Evolutionary conservation across 352 stramenopile species (phyloP).

Genomic region (Phytopythium aichiense): DNA sequence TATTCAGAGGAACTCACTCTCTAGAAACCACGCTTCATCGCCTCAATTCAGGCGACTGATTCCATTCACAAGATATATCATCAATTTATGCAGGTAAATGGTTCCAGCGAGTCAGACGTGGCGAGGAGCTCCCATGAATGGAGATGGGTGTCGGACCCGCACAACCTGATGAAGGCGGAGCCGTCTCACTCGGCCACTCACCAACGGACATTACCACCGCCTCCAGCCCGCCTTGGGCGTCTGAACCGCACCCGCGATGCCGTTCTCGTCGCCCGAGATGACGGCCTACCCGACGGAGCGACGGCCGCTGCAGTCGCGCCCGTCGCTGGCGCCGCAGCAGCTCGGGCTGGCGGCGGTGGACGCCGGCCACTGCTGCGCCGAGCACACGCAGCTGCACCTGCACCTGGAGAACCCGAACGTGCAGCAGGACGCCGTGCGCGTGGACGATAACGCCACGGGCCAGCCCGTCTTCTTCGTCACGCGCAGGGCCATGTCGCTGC

Average conservation of each 20-base stretch:
- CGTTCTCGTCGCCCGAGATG: background rate
- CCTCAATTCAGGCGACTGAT: too few species aligned
- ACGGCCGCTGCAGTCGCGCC: constrained; percentile 12
- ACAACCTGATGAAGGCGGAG: too few species aligned
- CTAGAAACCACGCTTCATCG: too few species aligned
- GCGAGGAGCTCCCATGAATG: too few species aligned
- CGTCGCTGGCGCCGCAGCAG: constrained; percentile 23
- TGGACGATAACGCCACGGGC: constrained; percentile 26
- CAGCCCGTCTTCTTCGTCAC: constrained; percentile 23
- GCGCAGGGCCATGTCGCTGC: constrained; percentile 28
- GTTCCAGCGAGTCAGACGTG: too few species aligned
- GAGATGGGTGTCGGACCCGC: too few species aligned
- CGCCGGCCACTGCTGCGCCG: constrained; percentile 30
- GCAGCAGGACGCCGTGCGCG: constrained; percentile 17
- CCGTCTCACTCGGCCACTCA: too few species aligned
- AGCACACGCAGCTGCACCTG: constrained; percentile 27
- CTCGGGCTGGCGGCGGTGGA: constrained; percentile 27
- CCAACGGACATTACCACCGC: too few species aligned
- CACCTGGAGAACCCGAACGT: constrained; percentile 23
- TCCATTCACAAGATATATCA: too few species aligned
- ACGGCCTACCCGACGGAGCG: background rate
- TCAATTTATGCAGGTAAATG: too few species aligned
- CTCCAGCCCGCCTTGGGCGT: too few species aligned
- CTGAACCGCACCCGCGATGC: background rate
- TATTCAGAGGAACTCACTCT: too few species aligned